phyloP scores from a whole-genome alignment of 768 basidiomycete genomes.

The Russula virescens region DNA sequence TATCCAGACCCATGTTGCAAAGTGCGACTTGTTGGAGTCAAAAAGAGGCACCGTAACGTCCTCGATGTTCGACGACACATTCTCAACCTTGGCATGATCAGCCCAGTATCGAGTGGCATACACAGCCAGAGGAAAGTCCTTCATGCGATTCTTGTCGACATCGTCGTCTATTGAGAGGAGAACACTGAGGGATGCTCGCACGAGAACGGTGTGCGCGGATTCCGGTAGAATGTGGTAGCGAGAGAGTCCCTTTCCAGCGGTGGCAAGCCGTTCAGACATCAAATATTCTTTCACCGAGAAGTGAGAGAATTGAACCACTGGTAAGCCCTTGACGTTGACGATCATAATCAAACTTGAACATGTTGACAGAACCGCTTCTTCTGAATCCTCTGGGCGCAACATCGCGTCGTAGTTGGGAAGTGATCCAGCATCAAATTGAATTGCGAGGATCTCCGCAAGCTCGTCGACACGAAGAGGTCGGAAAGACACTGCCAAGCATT shows the following conservation, averaged over 20 bases:
- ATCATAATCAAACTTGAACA: not conserved
- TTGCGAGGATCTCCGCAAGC: not conserved
- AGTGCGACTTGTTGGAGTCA: not conserved
- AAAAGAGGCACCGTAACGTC: not conserved
- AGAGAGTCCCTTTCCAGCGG: slow-evolving; percentile 38
- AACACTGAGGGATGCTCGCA: not conserved
- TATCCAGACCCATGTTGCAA: not conserved
- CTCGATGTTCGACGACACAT: not conserved
- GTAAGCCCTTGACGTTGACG: not conserved
- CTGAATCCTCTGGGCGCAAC: not conserved
- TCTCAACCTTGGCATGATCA: not conserved
- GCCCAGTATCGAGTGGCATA: not conserved
- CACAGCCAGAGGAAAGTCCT: not conserved
- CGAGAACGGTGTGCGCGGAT: not conserved
- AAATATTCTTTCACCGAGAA: not conserved
- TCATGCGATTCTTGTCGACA: not conserved
- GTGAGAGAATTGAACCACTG: not conserved
- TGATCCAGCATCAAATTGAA: not conserved
- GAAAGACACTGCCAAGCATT: too few species aligned
- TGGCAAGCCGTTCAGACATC: not conserved
- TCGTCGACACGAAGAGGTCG: too few species aligned
- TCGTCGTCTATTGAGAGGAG: not conserved
- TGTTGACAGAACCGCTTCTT: not conserved
- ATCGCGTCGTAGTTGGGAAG: not conserved
- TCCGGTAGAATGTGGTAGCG: not conserved